Evolutionary conservation across 2,329 filamentous ascomycete genomes (phyloP).

Genomic region (Scedosporium apiospermum): DNA sequence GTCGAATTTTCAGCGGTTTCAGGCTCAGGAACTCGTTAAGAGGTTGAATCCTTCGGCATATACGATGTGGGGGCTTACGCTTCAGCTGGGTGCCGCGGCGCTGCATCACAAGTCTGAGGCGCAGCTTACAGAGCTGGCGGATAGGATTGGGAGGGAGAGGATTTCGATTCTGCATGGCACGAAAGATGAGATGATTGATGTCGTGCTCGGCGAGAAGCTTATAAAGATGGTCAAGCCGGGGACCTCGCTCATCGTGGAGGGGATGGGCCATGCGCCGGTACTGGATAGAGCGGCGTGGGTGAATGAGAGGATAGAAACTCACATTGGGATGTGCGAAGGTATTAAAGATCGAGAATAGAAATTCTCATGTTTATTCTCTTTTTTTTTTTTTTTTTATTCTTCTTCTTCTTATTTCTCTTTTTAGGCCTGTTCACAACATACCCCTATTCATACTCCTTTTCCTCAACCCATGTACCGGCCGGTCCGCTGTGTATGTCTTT

Average conservation of each 20-base stretch:
- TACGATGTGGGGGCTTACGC: conserved; percentile 57
- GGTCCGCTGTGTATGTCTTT: too few relatives aligned
- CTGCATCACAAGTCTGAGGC: conserved; percentile 66
- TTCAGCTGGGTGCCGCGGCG: conserved; percentile 69
- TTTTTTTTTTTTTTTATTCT: background rate
- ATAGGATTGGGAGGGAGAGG: conserved; percentile 59
- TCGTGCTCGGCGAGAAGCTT: conserved; percentile 60
- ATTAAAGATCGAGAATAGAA: conserved; percentile 16
- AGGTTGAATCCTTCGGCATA: conserved; percentile 51
- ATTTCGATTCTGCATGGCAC: conserved; percentile 74
- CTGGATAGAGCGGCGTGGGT: conserved; percentile 65
- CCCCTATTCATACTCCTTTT: background rate
- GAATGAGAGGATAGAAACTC: conserved; percentile 50
- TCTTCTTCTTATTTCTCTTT: background rate
- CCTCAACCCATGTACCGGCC: too few relatives aligned
- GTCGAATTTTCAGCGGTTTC: conserved; percentile 73
- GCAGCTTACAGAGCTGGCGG: conserved; percentile 48
- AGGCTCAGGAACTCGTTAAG: conserved; percentile 70
- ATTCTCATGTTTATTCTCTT: background rate
- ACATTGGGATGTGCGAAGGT: conserved; percentile 41
- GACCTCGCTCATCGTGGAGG: conserved; percentile 54
- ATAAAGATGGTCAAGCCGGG: conserved; percentile 55
- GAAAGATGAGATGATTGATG: conserved; percentile 67
- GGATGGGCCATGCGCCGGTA: conserved; percentile 64
- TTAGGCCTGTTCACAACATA: background rate